A percentile compares a stretch with the other conserved stretches of the same genome.
phyloP scores from a whole-genome alignment of 257 asterid genomes.

The Solanum sejunctum region DNA sequence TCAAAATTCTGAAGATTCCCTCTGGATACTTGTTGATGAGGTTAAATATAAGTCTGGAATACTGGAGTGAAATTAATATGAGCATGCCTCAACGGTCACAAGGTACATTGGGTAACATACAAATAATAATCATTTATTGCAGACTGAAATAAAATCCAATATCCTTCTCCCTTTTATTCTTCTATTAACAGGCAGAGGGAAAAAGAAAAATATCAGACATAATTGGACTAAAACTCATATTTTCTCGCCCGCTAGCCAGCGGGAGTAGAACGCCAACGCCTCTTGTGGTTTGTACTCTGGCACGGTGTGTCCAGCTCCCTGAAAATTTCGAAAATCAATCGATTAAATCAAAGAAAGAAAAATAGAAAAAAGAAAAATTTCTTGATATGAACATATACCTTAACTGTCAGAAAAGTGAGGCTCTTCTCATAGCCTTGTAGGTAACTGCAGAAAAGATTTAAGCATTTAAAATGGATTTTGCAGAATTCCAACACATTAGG shows the following conservation, averaged over 20 bases:
- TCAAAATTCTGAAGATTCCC: no score
- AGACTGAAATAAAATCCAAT: not conserved
- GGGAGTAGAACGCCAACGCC: constrained; percentile 60
- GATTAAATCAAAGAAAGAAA: not conserved
- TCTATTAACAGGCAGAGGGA: not conserved
- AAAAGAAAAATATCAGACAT: not conserved
- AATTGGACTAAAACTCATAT: constrained; percentile 19
- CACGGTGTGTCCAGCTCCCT: constrained; percentile 96
- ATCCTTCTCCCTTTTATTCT: not conserved
- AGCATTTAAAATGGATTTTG: not conserved
- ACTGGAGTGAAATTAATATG: not conserved
- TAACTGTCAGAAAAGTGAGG: constrained; percentile 73
- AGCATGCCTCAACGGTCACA: not conserved
- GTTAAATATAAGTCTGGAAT: no score
- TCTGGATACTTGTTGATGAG: no score
- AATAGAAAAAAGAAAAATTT: not conserved
- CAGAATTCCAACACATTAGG: not conserved
- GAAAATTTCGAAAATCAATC: constrained; percentile 1
- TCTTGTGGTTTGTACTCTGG: constrained; percentile 92
- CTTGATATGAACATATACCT: constrained; percentile 29
- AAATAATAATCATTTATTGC: not conserved
- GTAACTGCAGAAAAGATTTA: constrained; percentile 30
- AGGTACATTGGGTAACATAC: not conserved
- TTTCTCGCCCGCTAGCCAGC: constrained; percentile 48
- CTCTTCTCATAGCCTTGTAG: constrained; percentile 66